Conservation (phyloP, 306 rosid species). For the Gleditsia sinensis region DNA sequence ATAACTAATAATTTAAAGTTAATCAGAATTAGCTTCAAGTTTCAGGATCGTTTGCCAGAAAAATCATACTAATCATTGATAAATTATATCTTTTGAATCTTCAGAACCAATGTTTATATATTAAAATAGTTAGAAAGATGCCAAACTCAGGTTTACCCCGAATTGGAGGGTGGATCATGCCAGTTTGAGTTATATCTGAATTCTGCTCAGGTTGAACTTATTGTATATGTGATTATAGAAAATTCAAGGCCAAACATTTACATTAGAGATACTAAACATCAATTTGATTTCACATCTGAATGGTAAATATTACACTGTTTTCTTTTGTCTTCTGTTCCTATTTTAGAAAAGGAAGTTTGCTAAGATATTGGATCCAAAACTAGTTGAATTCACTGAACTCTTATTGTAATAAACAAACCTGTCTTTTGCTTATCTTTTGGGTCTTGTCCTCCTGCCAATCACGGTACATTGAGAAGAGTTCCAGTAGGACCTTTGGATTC, state of each 20-base stretch:
- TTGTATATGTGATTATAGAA: background rate
- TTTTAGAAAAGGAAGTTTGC: background rate
- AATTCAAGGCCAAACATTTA: background rate
- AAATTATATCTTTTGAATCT: constrained; percentile 1
- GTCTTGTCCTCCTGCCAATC: constrained; percentile 78
- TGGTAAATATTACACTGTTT: background rate
- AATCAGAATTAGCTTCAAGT: constrained; percentile 12
- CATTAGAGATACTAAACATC: background rate
- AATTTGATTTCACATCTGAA: background rate
- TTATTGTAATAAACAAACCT: constrained; percentile 55
- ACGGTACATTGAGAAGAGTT: constrained; percentile 83
- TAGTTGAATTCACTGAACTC: background rate
- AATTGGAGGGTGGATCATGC: background rate
- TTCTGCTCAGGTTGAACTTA: constrained; percentile 5
- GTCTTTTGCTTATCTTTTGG: constrained; percentile 66
- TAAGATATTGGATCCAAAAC: constrained; percentile 19
- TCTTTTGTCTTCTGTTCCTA: background rate
- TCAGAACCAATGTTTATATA: constrained; percentile 7
- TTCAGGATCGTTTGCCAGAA: constrained; percentile 1
- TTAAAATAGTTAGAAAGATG: constrained; percentile 12
- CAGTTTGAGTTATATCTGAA: background rate
- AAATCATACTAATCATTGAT: background rate
- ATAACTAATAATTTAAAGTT: background rate
- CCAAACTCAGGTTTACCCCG: constrained; percentile 12
- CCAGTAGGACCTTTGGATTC: constrained; percentile 80